A percentile compares a stretch with the other conserved stretches of the same genome.
Evolutionary conservation across 164 flowering plant genomes (phyloP).

Genomic region (Tetrastigma voinierianum): DNA sequence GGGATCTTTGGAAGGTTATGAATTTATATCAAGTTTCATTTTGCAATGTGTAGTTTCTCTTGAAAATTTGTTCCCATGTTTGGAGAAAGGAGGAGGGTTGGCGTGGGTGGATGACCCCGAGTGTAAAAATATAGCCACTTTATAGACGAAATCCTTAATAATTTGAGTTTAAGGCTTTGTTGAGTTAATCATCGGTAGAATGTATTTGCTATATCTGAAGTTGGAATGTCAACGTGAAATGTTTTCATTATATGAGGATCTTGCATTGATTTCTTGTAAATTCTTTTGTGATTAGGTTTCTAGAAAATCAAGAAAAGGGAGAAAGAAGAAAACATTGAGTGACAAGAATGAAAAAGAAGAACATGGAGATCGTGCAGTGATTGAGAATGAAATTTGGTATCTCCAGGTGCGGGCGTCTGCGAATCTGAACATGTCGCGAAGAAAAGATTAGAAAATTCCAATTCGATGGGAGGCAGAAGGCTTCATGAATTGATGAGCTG

Average conservation of each 20-base stretch:
- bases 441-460: conserved; percentile 11
- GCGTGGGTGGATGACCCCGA: too few relatives aligned
- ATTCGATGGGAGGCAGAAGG: conserved; percentile 24
- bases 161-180: too few relatives aligned
- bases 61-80: too few relatives aligned
- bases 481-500: conserved; percentile 26
- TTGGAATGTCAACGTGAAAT: too few relatives aligned
- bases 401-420: conserved; percentile 23
- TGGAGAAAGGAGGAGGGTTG: too few relatives aligned
- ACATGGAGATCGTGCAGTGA: conserved; percentile 15
- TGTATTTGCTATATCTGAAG: too few relatives aligned
- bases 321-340: conserved; percentile 39
- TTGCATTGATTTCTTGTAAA: background rate
- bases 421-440: conserved; percentile 11
- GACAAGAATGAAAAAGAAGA: conserved; percentile 29
- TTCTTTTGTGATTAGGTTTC: conserved; percentile 53
- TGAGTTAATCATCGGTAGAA: too few relatives aligned
- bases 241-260: background rate
- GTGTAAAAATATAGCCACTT: too few relatives aligned
- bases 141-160: too few relatives aligned
- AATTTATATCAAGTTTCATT: too few relatives aligned
- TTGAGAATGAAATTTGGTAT: conserved; percentile 23
- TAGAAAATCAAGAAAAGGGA: conserved; percentile 58
- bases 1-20: too few relatives aligned
- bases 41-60: too few relatives aligned